Base-by-base conservation (phyloP, 257 asterid genomes). In the Gentiana macrophylla region DNA sequence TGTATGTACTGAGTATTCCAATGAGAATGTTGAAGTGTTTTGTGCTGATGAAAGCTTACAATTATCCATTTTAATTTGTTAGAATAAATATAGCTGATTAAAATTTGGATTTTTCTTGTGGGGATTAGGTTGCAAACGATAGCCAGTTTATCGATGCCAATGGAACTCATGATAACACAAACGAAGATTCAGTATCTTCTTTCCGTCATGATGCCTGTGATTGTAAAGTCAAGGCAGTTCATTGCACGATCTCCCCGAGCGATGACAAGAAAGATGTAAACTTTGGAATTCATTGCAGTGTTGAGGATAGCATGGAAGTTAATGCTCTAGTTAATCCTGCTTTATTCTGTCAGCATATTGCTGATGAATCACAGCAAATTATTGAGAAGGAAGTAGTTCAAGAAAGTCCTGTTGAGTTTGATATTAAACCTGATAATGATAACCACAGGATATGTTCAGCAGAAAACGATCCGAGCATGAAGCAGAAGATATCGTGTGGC, bases 361-460 rank as follows among this genome's bases (percentile, higher is more conserved):
- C 62, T 51, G 35, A 15, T 50, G 54, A 43, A 60, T 57, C 69
- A 44, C 63, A 55, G 43, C 60, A 66, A 62, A 41, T 8, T 36
- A 59, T 55, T 53, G 55, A 62, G 66, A 61, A 61, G 44, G 68
- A 55, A 32, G 67, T 67, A 52, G 69, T 53, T 52, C 41, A 63
- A 57, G 53, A 56, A 32, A 69, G 63, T 52, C 71, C 70, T 69
- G 61, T 57, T 59, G 48, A 67, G 60, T 4, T 48, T 8, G 80
- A 76, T 54, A 64, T 48, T 68, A 36, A 35, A 2, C 55, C 78
- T 52, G 64, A 65, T 48, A 62, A 50, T 32, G 62, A 58, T 24
- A 67, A 62, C 63, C 72, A 53, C 57, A 73, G 43, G 59, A 52
- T 32, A 62, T 61, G 49, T 59, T 45, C 56, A 38, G 9, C 56